These are phyloP conservation scores for Gracilariopsis chorda DNA, from an alignment of 23 red algal species.

Conservation along the genomic window DNA sequence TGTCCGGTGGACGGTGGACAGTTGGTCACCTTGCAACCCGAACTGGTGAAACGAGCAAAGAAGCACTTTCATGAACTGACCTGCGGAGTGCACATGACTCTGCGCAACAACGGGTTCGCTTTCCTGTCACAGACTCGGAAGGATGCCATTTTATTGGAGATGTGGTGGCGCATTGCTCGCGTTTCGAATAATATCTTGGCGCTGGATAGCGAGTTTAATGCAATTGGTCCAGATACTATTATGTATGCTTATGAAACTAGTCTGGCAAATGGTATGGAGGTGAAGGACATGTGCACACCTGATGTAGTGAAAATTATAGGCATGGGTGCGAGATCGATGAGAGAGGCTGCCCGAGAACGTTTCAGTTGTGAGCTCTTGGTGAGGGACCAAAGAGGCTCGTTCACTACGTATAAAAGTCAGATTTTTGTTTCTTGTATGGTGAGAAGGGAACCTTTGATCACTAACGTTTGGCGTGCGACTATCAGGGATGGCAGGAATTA, in stretches of 20 bases:
- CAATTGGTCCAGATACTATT: constrained; percentile 83
- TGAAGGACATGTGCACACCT: constrained; percentile 61
- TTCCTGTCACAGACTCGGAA: constrained; percentile 58
- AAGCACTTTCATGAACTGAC: constrained; percentile 75
- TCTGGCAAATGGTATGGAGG: neutral
- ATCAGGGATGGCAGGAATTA: no score
- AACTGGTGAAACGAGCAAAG: constrained; percentile 82
- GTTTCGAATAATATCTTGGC: constrained; percentile 78
- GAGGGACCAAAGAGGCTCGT: no score
- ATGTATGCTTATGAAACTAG: constrained; percentile 52
- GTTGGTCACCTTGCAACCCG: constrained; percentile 70
- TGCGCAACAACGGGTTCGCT: constrained; percentile 94
- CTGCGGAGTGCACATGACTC: constrained; percentile 69
- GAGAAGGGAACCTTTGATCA: no score
- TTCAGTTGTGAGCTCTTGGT: no score
- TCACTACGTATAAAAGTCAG: no score
- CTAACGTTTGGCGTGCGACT: no score
- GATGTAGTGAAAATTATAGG: constrained; percentile 43
- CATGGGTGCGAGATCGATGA: constrained; percentile 40
- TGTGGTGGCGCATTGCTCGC: constrained; percentile 45
- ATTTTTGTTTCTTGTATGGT: no score
- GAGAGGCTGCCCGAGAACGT: constrained; percentile 42
- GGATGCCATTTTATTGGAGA: neutral
- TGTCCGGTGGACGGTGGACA: constrained; percentile 57
- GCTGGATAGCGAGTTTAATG: constrained; percentile 71